These are phyloP conservation scores for Phytophthora cactorum DNA, from an alignment of 352 stramenopile genomes.

Conservation along the genomic window DNA sequence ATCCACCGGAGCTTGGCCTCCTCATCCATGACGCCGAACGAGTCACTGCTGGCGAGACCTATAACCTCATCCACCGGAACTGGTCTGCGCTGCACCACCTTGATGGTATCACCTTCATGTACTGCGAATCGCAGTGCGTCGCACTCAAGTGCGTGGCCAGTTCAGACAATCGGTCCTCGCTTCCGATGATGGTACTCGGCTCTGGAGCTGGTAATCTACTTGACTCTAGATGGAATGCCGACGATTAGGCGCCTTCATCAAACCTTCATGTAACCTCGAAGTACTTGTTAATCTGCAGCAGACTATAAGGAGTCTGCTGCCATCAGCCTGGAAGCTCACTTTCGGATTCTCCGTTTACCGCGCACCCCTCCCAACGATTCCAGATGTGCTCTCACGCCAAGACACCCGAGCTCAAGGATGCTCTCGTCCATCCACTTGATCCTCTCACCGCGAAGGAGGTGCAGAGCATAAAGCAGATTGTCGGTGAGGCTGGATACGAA, in stretches of 20 bases:
- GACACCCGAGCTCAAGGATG: constrained; percentile 14
- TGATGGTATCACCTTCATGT: not conserved
- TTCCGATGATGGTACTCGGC: constrained; percentile 9
- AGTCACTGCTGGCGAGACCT: constrained; percentile 4
- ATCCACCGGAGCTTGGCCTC: constrained; percentile 7
- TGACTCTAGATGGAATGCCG: not conserved
- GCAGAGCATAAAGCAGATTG: constrained; percentile 40
- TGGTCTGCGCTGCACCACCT: not conserved
- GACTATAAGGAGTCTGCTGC: not conserved
- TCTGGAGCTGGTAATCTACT: constrained; percentile 13
- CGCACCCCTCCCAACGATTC: not conserved
- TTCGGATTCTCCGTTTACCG: constrained; percentile 11
- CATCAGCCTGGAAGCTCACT: constrained; percentile 8
- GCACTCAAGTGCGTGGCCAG: not conserved
- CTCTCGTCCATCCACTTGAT: constrained; percentile 42
- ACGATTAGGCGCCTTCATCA: not conserved
- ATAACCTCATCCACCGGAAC: not conserved
- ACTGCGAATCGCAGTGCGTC: not conserved
- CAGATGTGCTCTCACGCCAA: constrained; percentile 30
- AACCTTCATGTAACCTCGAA: constrained; percentile 1
- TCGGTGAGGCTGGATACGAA: constrained; percentile 35
- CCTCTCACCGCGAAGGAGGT: constrained; percentile 45
- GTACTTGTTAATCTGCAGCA: not conserved
- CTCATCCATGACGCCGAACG: constrained; percentile 14
- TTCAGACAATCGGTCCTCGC: not conserved